Evolutionary conservation across 1,284 basidiomycete species (phyloP), one percentile per base, ranked within the genome.

Genomic region (Xanthoconium separans): DNA sequence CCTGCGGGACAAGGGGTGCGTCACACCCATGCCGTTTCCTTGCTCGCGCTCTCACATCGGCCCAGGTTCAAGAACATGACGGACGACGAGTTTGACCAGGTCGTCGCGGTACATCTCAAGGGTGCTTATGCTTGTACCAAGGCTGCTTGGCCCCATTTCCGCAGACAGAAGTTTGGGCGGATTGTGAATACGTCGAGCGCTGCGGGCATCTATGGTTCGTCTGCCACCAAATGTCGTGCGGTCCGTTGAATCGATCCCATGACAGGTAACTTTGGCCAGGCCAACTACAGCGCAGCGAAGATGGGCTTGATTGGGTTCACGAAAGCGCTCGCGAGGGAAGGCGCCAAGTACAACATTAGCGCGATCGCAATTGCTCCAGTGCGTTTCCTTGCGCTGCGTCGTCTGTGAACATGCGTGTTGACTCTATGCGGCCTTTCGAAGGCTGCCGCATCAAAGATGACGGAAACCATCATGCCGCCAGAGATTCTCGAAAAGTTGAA

Each of bases 131-230:
- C 93, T n/a, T 97, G 94, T 73, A 91, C 93, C 42, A 96, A 95
- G 71, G 96, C 97, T 43, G 94, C 87, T 33, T 99, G 96, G 97
- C 94, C 95, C 3, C 76, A 92, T 70, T 97, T 99, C 82, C 84
- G 93, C 65, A 91, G 92, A 68, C 94, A 98, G 70, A 94, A 95
- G 76, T 97, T 91, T 62, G 95, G 95, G 15, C 85, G 94, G 50
- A 80, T 98, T 58, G 80, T 98, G 65, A 98, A 96, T 75, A 95
- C 91, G n/a, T 79, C 93, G 29, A 95, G 93, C 60, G 89, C 91
- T 27, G 90, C 91, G 50, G 92, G 91, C 7, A 74, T 94, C 44
- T 93, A 92, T 63, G 91, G 89, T 87, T 55, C 42, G 76, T 64
- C 4, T 11, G 4, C 12, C 39, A 13, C 16, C n/a, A 29, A 2